Base-by-base conservation (phyloP, 176 grass and related monocot genomes). In the Triticum dicoccoides region DNA sequence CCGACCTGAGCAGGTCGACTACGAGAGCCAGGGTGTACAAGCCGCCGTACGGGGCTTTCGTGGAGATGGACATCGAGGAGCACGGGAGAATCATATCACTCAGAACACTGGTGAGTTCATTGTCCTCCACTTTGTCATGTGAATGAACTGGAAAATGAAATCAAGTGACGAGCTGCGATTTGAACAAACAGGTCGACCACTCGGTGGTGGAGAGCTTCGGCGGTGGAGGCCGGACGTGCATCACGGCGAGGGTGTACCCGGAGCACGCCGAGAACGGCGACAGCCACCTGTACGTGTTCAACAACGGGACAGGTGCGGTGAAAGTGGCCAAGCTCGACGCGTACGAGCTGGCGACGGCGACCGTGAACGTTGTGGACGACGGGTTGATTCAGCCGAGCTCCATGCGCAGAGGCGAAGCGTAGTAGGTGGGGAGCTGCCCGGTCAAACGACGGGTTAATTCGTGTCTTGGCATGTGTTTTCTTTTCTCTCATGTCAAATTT, bases 171-270 rank as follows among this genome's bases (percentile, higher is more conserved):
- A 5, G 11, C 8, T 33, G 5, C 6, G 10, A 15, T 11, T n/a
- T 21, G 2, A 3, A 23, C 5, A 3, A 23, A 69, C 79, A 96
- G 94, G 89, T 96, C 49, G 94, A 96, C 83, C 91, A 93, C 33
- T 96, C 94, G 20, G 91, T 93, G 2, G 79, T 96, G 32, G 94
- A 96, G 87, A 96, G 78, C 49, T 96, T 93, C 54, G 91, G 67
- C 23, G 91, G 81, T 1, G 85, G 85, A 1, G 94, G 91, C 10
- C 73, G 84, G 81, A 79, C 74, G 37, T 93, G 87, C 83, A 96
- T 96, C 82, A 93, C 91, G 42, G 80, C 87, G 9, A 82, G 94
- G 20, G 94, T 96, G 51, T 96, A 96, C 37, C 91, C 94, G 8
- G 86, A 93, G 74, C 82, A 87, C 65, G 69, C 80, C 0, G 72